Base-by-base conservation (phyloP, 176 grass and related monocot species). In the Triticum turgidum region DNA sequence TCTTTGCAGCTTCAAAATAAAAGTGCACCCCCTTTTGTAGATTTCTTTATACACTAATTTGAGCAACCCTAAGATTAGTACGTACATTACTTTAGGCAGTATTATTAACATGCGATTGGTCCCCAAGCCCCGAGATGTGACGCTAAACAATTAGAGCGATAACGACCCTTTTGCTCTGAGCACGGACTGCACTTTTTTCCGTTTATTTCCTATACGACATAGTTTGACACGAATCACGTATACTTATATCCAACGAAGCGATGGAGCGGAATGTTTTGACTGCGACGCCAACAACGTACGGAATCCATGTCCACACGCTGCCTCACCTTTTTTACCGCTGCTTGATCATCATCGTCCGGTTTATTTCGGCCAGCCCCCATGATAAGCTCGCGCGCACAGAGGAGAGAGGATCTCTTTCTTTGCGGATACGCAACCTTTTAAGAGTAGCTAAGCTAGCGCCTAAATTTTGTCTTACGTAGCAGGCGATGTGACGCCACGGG, bases 401-500 rank as follows among this genome's bases (percentile, higher is more conserved):
- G 37, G 7, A 64, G 42, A 41, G 44, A 83, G 15, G 15, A 6
- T 54, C 79, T 79, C 84, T 29, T 21, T 34, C 74, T 87, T 83
- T 67, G 25, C 56, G 20, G 52, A 82, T 79, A 65, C 30, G 79
- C n/a, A 73, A 79, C 72, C 75, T 69, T 24, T 69, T 17, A n/a
- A 82, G 32, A 71, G 58, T 71, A 49, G 45, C 45, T 49, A 49
- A 70, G 37, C 38, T 5, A n/a, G n/a, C 39, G 44, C 42, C 63
- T 30, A 14, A 65, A 30, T 15, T 65, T 59, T 59, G 54, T 59
- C 54, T 59, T 59, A 59, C 54, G 42, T 44, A 44, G 3, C 54
- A 59, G 54, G 18, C 54, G 54, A 59, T 21, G 54, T 59, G 54
- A 59, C 54, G 54, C 54, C 7, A 59, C 54, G 54, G 18, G 52